Base-by-base conservation (phyloP, 1,139 yeast species). In the Magnusiomyces fungicola region DNA sequence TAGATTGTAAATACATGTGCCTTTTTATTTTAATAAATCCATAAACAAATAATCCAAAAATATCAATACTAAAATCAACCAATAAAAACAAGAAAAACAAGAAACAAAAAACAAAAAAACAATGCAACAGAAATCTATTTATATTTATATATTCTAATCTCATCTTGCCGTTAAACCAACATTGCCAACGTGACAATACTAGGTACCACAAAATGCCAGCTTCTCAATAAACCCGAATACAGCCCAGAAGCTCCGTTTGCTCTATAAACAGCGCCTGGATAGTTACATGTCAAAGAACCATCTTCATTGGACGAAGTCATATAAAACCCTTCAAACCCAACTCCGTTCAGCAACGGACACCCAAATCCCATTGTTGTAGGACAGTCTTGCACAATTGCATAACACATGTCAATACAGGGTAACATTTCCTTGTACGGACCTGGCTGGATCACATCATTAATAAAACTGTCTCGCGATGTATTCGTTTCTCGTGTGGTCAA, bases 331-430 rank as follows among this genome's bases (percentile, higher is more conserved):
- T 41, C 27, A 46, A 51, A 51, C 23, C 53, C 53, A 12, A 50
- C 50, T 10, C 42, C 41, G 36, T 14, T 54, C 53, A 23, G 39
- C 37, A 27, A 57, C 62, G 58, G 97, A 59, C 97, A 92, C 30
- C 64, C 58, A 64, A 92, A 89, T 1, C 79, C 79, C 59, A 92
- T 79, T 34, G 69, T 79, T 0, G 90, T 70, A 0, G 97, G 96
- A 65, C 98, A 92, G 63, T 84, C 85, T 50, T 89, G 74, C 2
- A 83, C 94, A 10, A 92, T 78, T 2, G 81, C 76, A 53, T 86
- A 72, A 65, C 97, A 92, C 52, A 84, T 76, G 59, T 84, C 83
- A 44, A 83, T 75, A 63, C 98, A 92, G 0, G 98, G 98, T 50
- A 87, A 66, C 1, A 92, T 74, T 65, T 92, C 98, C 58, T 74